Base-by-base conservation (phyloP, 1,284 basidiomycete species). In the Trametes sp. region DNA sequence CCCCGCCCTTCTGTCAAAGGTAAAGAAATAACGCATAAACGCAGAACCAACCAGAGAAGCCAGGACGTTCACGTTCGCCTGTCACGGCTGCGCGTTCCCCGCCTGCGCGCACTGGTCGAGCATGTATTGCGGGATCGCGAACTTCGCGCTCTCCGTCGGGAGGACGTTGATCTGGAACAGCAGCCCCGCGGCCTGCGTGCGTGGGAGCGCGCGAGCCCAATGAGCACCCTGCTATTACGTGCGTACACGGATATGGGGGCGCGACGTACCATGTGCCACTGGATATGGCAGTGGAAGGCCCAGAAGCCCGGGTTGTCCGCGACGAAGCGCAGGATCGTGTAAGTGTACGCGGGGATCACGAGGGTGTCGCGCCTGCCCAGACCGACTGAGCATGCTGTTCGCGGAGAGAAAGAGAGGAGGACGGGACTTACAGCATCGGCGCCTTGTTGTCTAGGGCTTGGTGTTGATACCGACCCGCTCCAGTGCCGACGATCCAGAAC, bases 231-330 rank as follows among this genome's bases (percentile, higher is more conserved):
- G 6, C 35, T 24, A 38, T 48, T 50, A 29, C 35, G 4, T 29
- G n/a, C 4, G 19, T 5, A 21, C 19, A 33, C 11, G n/a, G 36
- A 49, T n/a, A 36, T 14, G 28, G 35, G 49, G 7, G 44, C n/a
- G 45, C 41, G 19, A 54, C 64, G 49, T 31, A 70, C 75, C 78
- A 78, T 78, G 57, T 78, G 77, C 76, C 76, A 78, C 45, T 72
- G 69, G 36, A 78, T 70, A 54, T 78, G 77, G 55, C 76, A 77
- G 63, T 78, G 77, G 69, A 77, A 76, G 8, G 76, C 73, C 75
- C 76, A 78, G 52, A 75, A 57, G 45, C 76, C 76, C 10, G 76
- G 74, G 61, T 79, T 79, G 67, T 80, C 76, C 1, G 73, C 75
- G 7, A 75, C 68, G 63, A 78, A 77, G 29, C 77, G 73, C 21